Evolutionary conservation across 192 early-diverging fungal genomes (phyloP).

Genomic region (Coemansia aciculifera): DNA sequence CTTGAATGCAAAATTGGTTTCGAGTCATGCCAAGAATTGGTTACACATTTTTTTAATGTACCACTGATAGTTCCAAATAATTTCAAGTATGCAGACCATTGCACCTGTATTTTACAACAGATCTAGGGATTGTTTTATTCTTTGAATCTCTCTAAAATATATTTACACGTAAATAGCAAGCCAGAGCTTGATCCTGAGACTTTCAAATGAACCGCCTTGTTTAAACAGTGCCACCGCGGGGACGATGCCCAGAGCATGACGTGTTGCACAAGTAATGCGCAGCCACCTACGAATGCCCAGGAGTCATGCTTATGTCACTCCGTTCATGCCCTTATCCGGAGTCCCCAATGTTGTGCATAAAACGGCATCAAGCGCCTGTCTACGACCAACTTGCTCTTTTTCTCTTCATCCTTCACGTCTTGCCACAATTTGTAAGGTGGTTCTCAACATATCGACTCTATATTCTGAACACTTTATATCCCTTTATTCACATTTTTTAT

Average conservation of each 20-base stretch:
- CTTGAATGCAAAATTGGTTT: no score
- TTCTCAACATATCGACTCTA: not conserved
- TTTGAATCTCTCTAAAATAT: no score
- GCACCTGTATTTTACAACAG: no score
- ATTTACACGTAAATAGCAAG: no score
- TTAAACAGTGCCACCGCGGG: no score
- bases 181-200: conserved; percentile 14
- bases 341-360: not conserved
- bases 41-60: no score
- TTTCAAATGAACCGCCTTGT: no score
- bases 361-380: not conserved
- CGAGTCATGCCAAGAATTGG: no score
- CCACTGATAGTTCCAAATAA: no score
- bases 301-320: not conserved
- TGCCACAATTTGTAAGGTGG: not conserved
- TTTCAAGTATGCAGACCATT: no score
- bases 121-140: no score
- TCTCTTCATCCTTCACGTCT: not conserved
- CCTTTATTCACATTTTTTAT: not conserved
- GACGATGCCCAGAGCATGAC: not conserved
- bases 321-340: not conserved
- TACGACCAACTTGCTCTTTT: not conserved
- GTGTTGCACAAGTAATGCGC: not conserved
- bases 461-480: not conserved
- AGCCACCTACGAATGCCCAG: not conserved